Conservation (phyloP, 2,329 filamentous ascomycete species). For the Seiridium cupressi region DNA sequence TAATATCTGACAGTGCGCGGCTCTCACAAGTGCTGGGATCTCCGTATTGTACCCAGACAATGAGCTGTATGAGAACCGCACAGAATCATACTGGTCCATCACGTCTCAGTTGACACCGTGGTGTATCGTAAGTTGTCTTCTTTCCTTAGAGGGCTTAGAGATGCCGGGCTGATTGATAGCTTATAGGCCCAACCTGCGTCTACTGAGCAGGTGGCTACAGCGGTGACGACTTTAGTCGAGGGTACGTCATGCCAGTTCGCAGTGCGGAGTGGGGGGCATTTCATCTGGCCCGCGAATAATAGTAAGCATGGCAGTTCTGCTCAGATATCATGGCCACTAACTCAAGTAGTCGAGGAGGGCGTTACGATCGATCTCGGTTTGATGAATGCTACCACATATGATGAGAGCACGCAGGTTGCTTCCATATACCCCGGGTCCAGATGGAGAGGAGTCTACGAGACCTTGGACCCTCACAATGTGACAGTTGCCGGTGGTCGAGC, state of each 20-base stretch:
- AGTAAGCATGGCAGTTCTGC: background rate
- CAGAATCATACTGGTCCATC: slow-evolving; percentile 7
- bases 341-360: slow-evolving; percentile 6
- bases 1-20: background rate
- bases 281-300: slow-evolving; percentile 11
- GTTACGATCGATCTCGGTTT: slow-evolving; percentile 18
- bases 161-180: background rate
- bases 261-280: slow-evolving; percentile 12
- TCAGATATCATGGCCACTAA: too few relatives aligned
- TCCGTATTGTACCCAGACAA: background rate
- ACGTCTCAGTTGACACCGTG: slow-evolving; percentile 7
- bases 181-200: slow-evolving; percentile 4
- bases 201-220: slow-evolving; percentile 6
- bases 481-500: slow-evolving; percentile 21
- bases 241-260: slow-evolving; percentile 12
- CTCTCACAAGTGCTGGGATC: background rate
- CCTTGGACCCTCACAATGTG: slow-evolving; percentile 14
- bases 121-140: slow-evolving; percentile 5
- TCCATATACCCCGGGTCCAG: slow-evolving; percentile 26
- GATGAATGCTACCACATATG: slow-evolving; percentile 25
- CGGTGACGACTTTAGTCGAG: slow-evolving; percentile 12
- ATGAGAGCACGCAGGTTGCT: slow-evolving; percentile 23
- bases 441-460: slow-evolving; percentile 21
- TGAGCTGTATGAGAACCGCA: slow-evolving; percentile 1
- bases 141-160: too few relatives aligned